These are phyloP conservation scores for Calonectria montana DNA, from an alignment of 2,329 filamentous ascomycete genomes.

Conservation along the genomic window DNA sequence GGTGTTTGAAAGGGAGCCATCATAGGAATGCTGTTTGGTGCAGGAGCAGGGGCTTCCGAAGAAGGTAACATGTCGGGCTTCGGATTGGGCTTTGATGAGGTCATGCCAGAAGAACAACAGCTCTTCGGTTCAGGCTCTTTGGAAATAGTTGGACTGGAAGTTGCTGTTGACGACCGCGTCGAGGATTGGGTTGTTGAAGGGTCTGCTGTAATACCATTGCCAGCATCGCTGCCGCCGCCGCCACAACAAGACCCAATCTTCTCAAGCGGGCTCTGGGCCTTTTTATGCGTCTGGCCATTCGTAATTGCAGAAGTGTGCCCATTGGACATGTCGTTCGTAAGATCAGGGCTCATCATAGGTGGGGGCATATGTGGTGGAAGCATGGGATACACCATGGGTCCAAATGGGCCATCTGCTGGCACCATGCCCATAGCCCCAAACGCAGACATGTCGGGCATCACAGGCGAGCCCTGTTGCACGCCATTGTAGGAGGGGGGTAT, in stretches of 20 bases:
- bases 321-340: constrained; percentile 33
- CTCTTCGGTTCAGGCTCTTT: constrained; percentile 38
- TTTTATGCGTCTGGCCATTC: constrained; percentile 34
- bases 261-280: constrained; percentile 25
- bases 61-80: constrained; percentile 33
- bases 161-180: constrained; percentile 23
- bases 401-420: constrained; percentile 39
- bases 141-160: constrained; percentile 29
- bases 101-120: constrained; percentile 45
- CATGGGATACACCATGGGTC: constrained; percentile 46
- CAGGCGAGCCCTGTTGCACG: constrained; percentile 42
- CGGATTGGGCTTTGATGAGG: constrained; percentile 35
- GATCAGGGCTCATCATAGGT: constrained; percentile 32
- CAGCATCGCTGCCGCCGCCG: constrained; percentile 29
- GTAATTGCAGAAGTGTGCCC: constrained; percentile 31
- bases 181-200: constrained; percentile 14
- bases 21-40: constrained; percentile 43
- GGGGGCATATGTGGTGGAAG: constrained; percentile 46
- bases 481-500: constrained; percentile 48
- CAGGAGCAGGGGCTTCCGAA: constrained; percentile 34
- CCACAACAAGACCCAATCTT: constrained; percentile 52
- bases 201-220: constrained; percentile 14
- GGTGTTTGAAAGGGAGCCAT: constrained; percentile 51
- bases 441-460: constrained; percentile 37
- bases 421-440: constrained; percentile 46